phyloP scores from a whole-genome alignment of 2,329 filamentous ascomycete species.

The Botrytis medusae region DNA sequence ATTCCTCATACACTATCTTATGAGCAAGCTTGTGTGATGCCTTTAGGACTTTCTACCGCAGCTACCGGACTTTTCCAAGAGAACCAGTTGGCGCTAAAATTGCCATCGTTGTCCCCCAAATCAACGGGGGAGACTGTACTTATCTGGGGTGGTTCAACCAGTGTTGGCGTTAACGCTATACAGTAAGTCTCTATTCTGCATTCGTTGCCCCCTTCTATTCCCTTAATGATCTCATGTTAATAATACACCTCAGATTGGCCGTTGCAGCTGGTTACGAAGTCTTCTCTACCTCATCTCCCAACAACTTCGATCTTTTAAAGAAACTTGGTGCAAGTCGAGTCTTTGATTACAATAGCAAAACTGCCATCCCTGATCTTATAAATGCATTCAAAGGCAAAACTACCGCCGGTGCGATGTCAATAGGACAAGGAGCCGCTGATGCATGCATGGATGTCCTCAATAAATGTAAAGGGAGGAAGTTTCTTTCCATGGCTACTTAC shows the following conservation, averaged over 20 bases:
- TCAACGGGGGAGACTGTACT: slow-evolving; percentile 42
- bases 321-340: slow-evolving; percentile 43
- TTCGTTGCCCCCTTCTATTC: neutral
- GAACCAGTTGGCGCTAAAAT: slow-evolving; percentile 29
- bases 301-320: slow-evolving; percentile 41
- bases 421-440: slow-evolving; percentile 4
- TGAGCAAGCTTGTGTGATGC: slow-evolving; percentile 38
- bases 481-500: slow-evolving; percentile 9
- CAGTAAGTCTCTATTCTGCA: neutral
- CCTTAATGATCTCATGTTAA: neutral
- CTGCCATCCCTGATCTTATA: slow-evolving; percentile 24
- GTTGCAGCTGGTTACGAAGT: slow-evolving; percentile 46
- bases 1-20: slow-evolving; percentile 39
- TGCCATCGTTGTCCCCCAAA: slow-evolving; percentile 33
- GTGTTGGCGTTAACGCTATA: slow-evolving; percentile 41
- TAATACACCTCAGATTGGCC: slow-evolving; percentile 36
- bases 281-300: slow-evolving; percentile 41
- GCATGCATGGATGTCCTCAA: slow-evolving; percentile 18
- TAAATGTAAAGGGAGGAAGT: slow-evolving; percentile 11
- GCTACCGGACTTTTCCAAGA: slow-evolving; percentile 38
- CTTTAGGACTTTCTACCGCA: slow-evolving; percentile 39
- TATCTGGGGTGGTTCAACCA: slow-evolving; percentile 33
- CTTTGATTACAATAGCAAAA: slow-evolving; percentile 43
- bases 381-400: slow-evolving; percentile 32
- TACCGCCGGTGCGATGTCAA: slow-evolving; percentile 36